phyloP scores from a whole-genome alignment of 2,329 filamentous ascomycete genomes.

The Penicillium sp. region DNA sequence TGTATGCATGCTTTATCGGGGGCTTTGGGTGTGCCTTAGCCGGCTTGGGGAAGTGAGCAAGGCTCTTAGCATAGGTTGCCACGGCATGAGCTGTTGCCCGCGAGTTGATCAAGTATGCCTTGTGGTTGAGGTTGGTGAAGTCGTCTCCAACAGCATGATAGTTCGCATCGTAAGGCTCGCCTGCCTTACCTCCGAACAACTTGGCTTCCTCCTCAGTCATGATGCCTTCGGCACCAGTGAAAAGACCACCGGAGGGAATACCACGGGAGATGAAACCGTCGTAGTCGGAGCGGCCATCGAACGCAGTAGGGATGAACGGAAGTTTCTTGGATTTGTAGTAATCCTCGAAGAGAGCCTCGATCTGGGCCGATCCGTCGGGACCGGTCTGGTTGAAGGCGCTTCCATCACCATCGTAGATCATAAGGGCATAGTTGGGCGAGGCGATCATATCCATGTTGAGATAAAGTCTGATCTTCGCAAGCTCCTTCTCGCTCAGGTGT shows the following conservation, averaged over 20 bases:
- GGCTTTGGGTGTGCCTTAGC: slow-evolving; percentile 3
- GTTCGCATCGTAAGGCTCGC: slow-evolving; percentile 53
- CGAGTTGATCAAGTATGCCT: slow-evolving; percentile 28
- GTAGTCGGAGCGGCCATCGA: slow-evolving; percentile 77
- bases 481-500: slow-evolving; percentile 47
- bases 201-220: slow-evolving; percentile 65
- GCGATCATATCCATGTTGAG: slow-evolving; percentile 71
- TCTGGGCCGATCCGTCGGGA: slow-evolving; percentile 63
- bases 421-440: slow-evolving; percentile 56
- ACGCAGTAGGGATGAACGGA: slow-evolving; percentile 67
- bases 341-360: slow-evolving; percentile 63
- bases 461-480: slow-evolving; percentile 61
- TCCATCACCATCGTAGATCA: slow-evolving; percentile 51
- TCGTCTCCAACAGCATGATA: slow-evolving; percentile 56
- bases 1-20: neutral
- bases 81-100: slow-evolving; percentile 28
- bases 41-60: slow-evolving; percentile 21
- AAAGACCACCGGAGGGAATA: slow-evolving; percentile 71
- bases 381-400: slow-evolving; percentile 51
- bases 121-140: slow-evolving; percentile 50
- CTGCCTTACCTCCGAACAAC: slow-evolving; percentile 68
- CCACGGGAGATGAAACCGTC: slow-evolving; percentile 69
- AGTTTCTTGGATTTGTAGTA: slow-evolving; percentile 62
- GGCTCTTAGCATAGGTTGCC: slow-evolving; percentile 27
- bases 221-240: slow-evolving; percentile 71